These are phyloP conservation scores for Claviceps sp. DNA, from an alignment of 2,329 filamentous ascomycete genomes.

Conservation along the genomic window DNA sequence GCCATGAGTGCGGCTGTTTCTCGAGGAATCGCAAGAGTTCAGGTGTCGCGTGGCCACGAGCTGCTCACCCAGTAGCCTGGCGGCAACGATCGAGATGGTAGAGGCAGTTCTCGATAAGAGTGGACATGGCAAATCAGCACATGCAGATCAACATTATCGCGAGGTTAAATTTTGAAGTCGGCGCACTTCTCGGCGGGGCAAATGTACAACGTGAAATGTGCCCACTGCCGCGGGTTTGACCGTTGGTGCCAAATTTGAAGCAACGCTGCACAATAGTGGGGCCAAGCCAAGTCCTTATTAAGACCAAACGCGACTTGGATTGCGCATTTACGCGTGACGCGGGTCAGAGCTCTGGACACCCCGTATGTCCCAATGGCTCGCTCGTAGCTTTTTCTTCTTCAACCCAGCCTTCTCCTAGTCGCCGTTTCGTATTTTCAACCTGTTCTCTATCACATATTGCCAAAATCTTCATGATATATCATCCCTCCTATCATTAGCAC, in stretches of 20 bases:
- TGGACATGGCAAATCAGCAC: not conserved
- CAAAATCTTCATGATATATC: not conserved
- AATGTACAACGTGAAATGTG: no score
- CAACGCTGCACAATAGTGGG: no score
- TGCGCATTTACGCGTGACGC: slow-evolving; percentile 2
- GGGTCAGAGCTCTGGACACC: not conserved
- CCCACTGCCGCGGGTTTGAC: not conserved
- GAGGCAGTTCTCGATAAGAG: not conserved
- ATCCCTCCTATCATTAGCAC: not conserved
- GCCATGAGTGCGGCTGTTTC: slow-evolving; percentile 22
- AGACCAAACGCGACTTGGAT: not conserved
- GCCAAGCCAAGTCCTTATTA: no score
- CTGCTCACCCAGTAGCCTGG: not conserved
- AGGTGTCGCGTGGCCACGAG: not conserved
- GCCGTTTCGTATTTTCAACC: not conserved
- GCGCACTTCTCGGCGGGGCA: not conserved
- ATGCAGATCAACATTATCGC: not conserved
- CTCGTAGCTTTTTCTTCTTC: not conserved
- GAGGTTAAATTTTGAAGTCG: not conserved
- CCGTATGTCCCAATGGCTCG: not conserved
- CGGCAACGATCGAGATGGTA: not conserved
- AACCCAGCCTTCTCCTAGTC: not conserved
- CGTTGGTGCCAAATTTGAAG: not conserved
- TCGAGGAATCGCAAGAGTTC: not conserved
- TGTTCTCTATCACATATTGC: not conserved